Base-by-base conservation (phyloP, 768 basidiomycete species). In the Rhizopogon vesiculosus region DNA sequence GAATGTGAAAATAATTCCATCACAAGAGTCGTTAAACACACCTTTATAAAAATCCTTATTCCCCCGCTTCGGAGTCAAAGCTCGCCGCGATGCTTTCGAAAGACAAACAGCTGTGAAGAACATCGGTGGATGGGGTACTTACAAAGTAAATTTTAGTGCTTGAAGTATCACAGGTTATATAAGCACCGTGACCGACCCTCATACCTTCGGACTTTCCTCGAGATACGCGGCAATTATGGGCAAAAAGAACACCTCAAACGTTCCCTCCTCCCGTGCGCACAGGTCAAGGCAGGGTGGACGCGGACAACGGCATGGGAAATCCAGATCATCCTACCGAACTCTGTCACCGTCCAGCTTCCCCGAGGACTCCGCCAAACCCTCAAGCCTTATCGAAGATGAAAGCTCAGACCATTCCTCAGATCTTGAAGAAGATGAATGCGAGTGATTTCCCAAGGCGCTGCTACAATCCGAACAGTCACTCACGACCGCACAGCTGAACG, bases 31-130 rank as follows among this genome's bases (percentile, higher is more conserved):
- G 16, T 9, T 38, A 22, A 35, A 56, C 72, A n/a, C 7, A 89
- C 96, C 96, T 72, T 98, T 98, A 79, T 97, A 98, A 68, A 79
- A 98, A 66, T 99, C 93, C 65, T 98, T 98, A 75, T 97, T 97
- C 15, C 83, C 96, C 45, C 85, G 74, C 69, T 98, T 98, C 0
- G 91, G 78, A 0, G 88, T 93, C 49, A 98, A 75, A 2, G 93
- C 82, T 25, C 84, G 77, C 54, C 96, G 78, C 0, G 90, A 92
- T 19, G 94, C 94, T 66, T 93, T 95, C 33, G 89, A 90, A 3
- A 86, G 75, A 54, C 83, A 75, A n/a, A 74, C 76, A 15, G 81
- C 67, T 19, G 91, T 87, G 5, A 89, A 81, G 64, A 84, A 79
- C 90, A 92, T 92, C 3, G 45, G 33, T 19, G 31, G 33, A 46